Percentiles rank a stretch among this genome's conserved stretches.
Conservation (phyloP, 164 flowering plant genomes). For the Aristolochia californica region DNA sequence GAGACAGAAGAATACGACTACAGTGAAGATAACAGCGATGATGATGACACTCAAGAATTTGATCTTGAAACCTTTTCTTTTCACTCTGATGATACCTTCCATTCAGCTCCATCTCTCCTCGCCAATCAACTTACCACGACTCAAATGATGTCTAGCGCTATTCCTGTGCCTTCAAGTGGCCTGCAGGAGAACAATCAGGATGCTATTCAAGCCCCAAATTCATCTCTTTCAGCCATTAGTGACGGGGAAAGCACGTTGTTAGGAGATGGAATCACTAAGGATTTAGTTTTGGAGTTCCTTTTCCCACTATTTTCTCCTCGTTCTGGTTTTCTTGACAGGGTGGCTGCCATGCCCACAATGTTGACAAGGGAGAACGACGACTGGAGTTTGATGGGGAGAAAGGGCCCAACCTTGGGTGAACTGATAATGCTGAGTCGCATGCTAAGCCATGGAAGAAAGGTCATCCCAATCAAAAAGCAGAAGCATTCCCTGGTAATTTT, state of each 20-base stretch:
- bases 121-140: constrained; percentile 5
- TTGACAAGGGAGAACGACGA: constrained; percentile 7
- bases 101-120: constrained; percentile 23
- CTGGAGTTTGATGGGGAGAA: constrained; percentile 18
- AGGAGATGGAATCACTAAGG: constrained; percentile 26
- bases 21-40: not conserved
- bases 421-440: constrained; percentile 67
- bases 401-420: constrained; percentile 68
- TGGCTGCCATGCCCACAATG: constrained; percentile 13
- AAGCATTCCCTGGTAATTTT: constrained; percentile 29
- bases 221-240: too few species aligned
- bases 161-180: constrained; percentile 18
- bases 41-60: constrained; percentile 15
- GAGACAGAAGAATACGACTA: constrained; percentile 15
- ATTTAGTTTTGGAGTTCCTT: constrained; percentile 49
- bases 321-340: constrained; percentile 31
- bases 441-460: constrained; percentile 35
- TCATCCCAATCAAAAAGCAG: constrained; percentile 26
- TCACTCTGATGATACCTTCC: constrained; percentile 24
- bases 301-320: constrained; percentile 49
- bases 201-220: too few species aligned
- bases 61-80: constrained; percentile 25
- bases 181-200: too few species aligned
- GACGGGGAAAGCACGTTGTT: constrained; percentile 15
- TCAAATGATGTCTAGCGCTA: constrained; percentile 13